Percentiles rank a stretch among this genome's conserved stretches.
phyloP scores from a whole-genome alignment of 2,329 filamentous ascomycete species.

The Ophiostoma novo-ulmi region DNA sequence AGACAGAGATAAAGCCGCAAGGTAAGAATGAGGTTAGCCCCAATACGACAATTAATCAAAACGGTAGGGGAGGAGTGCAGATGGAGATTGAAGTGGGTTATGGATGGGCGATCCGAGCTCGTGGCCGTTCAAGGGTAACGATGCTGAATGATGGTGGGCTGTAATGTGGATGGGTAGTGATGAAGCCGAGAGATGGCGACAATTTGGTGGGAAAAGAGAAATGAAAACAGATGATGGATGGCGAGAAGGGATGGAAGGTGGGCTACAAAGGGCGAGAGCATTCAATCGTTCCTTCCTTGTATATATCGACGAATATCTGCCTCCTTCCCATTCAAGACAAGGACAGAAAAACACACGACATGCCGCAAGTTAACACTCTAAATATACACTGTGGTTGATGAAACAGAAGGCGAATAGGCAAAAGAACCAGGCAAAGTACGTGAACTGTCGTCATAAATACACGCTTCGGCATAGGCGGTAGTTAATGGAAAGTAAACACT shows the following conservation, averaged over 20 bases:
- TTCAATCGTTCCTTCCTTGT: slow-evolving; percentile 14
- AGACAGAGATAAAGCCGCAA: background rate
- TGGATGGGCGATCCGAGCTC: background rate
- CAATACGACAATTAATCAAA: background rate
- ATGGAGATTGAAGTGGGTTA: background rate
- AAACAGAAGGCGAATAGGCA: background rate
- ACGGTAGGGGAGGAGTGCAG: background rate
- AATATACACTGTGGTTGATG: background rate
- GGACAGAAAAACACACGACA: background rate
- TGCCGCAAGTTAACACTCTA: background rate
- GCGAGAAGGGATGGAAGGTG: slow-evolving; percentile 13
- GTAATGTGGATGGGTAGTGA: background rate
- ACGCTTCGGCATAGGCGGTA: background rate
- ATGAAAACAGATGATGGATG: background rate
- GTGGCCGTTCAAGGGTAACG: slow-evolving; percentile 2
- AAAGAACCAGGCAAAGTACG: background rate
- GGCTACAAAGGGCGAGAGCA: background rate
- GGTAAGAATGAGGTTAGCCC: slow-evolving; percentile 6
- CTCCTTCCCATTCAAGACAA: background rate
- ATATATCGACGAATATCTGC: background rate
- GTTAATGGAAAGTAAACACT: background rate
- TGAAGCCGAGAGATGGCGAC: background rate
- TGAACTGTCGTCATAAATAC: background rate
- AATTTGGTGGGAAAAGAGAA: background rate
- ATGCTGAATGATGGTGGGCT: background rate